Evolutionary conservation across 768 basidiomycete species (phyloP), one percentile per base, ranked within the genome.

Genomic region (Coprinopsis marcescibilis): DNA sequence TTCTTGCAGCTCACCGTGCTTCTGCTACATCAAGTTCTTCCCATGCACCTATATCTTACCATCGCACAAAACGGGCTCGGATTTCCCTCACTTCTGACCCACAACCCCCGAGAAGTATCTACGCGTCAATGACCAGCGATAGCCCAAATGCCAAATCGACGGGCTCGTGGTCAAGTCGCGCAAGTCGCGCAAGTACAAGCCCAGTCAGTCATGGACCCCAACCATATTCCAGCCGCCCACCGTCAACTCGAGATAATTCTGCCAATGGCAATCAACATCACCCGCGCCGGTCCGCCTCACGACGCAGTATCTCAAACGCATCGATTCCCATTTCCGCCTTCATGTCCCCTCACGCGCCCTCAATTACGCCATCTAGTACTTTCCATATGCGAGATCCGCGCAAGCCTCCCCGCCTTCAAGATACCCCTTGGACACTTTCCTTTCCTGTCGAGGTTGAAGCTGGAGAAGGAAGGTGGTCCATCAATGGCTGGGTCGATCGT

Each of bases 381-480:
- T 89, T 81, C 55, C 85, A 89, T 57, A 89, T 89, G 87, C 79
- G 83, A 26, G 87, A 89, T 61, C 87, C 85, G 0, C 75, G 80
- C 15, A 82, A 71, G 53, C 84, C 85, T 3, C 72, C 76, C 0
- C 78, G 73, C 35, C 63, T 76, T 3, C 72, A 75, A 46, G 65
- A 69, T 43, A 87, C 86, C 1, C 70, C 76, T 5, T 89, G 84
- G 87, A 57, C 70, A 13, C 69, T 85, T 44, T 70, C 71, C 7
- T 70, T 79, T 43, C 71, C 71, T 15, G 58, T 59, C 7, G 49
- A 57, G 15, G 53, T 49, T 20, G 59, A 63, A 7, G 55, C 52
- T 0, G 66, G 55, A n/a, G 61, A 61, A 44, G 55, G 57, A 29
- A 58, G 63, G 20, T 65, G 65, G 62, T 54, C 57, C 5, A 57